Evolutionary conservation across 2,329 filamentous ascomycete species (phyloP), one percentile per base, ranked within the genome.

Genomic region (Sporothrix curviconia): DNA sequence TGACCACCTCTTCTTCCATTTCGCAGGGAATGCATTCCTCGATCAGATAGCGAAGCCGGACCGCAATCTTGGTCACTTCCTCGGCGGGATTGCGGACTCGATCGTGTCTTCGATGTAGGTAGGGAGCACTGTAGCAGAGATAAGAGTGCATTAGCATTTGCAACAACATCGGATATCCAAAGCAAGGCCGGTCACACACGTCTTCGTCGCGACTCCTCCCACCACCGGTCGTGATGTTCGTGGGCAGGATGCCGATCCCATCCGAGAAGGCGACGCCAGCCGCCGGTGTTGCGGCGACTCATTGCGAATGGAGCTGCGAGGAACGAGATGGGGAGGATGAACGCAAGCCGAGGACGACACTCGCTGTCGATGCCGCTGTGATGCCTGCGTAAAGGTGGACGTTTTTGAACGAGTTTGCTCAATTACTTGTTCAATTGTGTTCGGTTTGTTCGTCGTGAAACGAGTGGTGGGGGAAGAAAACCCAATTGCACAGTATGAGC

Each of bases 11-110:
- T 67, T 89, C 84, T 58, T 94, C 86, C 39, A 99, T 79, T 71
- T 99, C 94, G 75, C 90, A 96, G 1, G 92, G 89, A 25, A 99
- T 83, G 56, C 91, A 86, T 69, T 91, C 83, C 72, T 96, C 91
- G 66, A 99, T 85, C 64, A 96, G 84, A 69, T 95, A 90, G 66
- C 92, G 95, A 62, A 99, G 78, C 58, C 91, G 89, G 15, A 99
- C 81, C 25, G 92, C 92, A 57, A 95, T 80, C 69, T 92, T 92
- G 60, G 92, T 96, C 61, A 96, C 92, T 66, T 94, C 87, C 59
- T 81, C 78, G 12, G 92, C 1, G 89, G 82, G 36, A 92, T 84
- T 28, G 87, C 84, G 11, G 89, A 85, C 42, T 83, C 72, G 43
- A 85, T 73, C 1, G 76, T 69, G 12, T 81, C 79, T 63, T 83